Conservation (phyloP, 495 filamentous ascomycete species). For the Evernia prunastri region DNA sequence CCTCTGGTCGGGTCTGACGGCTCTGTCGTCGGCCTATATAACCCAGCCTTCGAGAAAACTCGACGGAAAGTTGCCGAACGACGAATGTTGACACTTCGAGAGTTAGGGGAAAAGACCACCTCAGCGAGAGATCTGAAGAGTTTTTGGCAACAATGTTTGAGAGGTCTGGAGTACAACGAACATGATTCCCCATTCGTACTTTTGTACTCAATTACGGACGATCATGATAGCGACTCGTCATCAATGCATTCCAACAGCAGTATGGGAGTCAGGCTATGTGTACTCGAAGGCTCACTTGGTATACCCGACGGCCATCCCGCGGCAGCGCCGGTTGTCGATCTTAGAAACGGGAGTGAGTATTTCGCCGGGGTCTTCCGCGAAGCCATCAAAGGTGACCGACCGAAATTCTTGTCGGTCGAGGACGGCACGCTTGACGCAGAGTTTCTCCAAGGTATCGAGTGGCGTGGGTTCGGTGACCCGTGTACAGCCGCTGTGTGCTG, state of each 20-base stretch:
- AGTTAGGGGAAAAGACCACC: conserved; percentile 63
- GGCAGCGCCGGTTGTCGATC: conserved; percentile 48
- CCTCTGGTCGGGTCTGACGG: conserved; percentile 59
- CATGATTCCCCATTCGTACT: conserved; percentile 58
- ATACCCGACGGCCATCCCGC: conserved; percentile 53
- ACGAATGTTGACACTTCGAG: conserved; percentile 59
- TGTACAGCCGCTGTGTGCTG: conserved; percentile 55
- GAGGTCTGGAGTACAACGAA: conserved; percentile 54
- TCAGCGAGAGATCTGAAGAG: conserved; percentile 57
- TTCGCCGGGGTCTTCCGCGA: conserved; percentile 62
- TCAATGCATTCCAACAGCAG: conserved; percentile 56
- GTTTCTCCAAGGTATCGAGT: conserved; percentile 55
- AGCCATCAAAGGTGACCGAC: conserved; percentile 53
- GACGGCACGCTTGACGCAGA: conserved; percentile 51
- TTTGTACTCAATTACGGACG: conserved; percentile 56
- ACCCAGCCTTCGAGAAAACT: conserved; percentile 64
- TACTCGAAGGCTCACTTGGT: conserved; percentile 56
- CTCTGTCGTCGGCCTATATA: conserved; percentile 57
- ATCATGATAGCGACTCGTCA: conserved; percentile 51
- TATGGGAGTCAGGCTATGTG: conserved; percentile 46
- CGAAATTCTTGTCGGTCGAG: conserved; percentile 51
- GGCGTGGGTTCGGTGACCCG: conserved; percentile 57
- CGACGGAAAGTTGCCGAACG: conserved; percentile 57
- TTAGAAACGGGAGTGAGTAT: conserved; percentile 54
- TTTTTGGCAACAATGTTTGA: conserved; percentile 54